Conservation (phyloP, 2,329 filamentous ascomycete species). For the Botryotinia globosa region DNA sequence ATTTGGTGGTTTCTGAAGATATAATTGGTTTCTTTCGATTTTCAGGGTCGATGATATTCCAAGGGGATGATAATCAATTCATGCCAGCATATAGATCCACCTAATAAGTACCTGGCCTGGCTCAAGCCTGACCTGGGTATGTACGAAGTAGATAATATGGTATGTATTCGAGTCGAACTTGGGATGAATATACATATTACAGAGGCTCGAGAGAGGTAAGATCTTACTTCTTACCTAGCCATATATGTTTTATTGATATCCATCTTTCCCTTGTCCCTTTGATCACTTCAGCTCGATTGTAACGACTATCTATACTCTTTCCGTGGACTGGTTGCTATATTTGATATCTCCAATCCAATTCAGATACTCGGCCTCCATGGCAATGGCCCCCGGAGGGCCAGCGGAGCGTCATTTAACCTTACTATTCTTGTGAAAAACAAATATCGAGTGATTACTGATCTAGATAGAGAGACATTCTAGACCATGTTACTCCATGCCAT, state of each 20-base stretch:
- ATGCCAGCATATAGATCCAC: not conserved
- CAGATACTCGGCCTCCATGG: not conserved
- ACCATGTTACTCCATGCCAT: not conserved
- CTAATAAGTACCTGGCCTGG: not conserved
- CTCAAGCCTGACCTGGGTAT: not conserved
- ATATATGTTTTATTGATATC: not conserved
- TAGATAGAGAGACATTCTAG: not conserved
- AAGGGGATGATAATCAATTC: not conserved
- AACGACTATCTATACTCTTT: not conserved
- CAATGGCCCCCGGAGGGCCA: constrained; percentile 1
- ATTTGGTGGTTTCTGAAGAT: not conserved
- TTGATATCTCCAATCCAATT: not conserved
- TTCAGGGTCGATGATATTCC: not conserved
- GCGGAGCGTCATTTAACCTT: not conserved
- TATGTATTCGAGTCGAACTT: not conserved
- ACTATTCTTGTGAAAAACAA: not conserved
- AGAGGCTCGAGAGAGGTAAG: not conserved
- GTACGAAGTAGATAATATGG: no score
- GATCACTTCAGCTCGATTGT: not conserved
- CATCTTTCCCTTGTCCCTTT: not conserved
- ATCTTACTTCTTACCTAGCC: not conserved
- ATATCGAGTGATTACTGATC: not conserved
- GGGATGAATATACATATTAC: not conserved
- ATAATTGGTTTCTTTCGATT: not conserved
- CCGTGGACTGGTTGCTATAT: not conserved